Percentiles rank a stretch among this genome's conserved stretches.
Evolutionary conservation across 2,329 filamentous ascomycete species (phyloP).

Genomic region (Arthrobotrys sinensis): DNA sequence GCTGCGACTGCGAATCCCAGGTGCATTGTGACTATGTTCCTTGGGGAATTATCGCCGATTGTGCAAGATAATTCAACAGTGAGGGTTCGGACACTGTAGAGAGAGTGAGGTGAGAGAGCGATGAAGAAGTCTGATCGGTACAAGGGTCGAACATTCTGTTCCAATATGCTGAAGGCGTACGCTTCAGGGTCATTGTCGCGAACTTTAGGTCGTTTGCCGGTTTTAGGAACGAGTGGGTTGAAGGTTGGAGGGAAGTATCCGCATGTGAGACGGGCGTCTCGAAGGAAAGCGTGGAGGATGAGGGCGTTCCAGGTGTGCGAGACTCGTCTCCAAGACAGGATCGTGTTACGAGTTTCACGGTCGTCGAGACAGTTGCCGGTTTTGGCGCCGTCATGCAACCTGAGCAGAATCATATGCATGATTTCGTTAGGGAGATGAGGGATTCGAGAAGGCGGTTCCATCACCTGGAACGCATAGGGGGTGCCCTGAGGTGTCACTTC

Average conservation of each 20-base stretch:
- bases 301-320: not conserved
- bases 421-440: constrained; percentile 34
- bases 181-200: not conserved
- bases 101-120: not conserved
- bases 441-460: no score
- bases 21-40: not conserved
- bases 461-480: no score
- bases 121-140: constrained; percentile 30
- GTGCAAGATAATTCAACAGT: constrained; percentile 33
- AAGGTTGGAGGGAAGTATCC: constrained; percentile 22
- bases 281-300: not conserved
- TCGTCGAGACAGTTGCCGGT: constrained; percentile 22
- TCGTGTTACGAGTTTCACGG: not conserved
- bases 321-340: not conserved
- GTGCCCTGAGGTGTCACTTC: no score
- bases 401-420: not conserved
- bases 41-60: not conserved
- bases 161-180: not conserved
- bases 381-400: not conserved
- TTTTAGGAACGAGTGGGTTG: not conserved
- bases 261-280: constrained; percentile 2
- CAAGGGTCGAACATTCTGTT: not conserved
- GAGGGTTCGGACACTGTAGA: not conserved
- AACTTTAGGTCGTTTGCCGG: not conserved
- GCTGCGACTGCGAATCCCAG: constrained; percentile 4